A percentile compares a stretch with the other conserved stretches of the same genome.
Evolutionary conservation across 257 asterid genomes (phyloP).

Genomic region (Leonotis leonurus): DNA sequence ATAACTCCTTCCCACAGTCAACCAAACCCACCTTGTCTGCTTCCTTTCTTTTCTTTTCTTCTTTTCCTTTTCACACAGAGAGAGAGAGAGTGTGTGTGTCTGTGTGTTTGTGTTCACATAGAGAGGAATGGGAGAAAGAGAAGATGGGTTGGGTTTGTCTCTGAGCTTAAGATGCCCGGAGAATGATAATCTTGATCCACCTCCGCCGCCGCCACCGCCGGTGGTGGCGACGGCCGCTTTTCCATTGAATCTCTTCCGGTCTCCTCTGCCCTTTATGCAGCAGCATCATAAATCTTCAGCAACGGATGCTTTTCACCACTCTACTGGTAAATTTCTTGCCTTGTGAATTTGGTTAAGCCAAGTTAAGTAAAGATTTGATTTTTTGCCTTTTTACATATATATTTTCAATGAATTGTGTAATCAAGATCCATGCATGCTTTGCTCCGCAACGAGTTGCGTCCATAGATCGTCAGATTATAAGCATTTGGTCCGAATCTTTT

Average conservation of each 20-base stretch:
- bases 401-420: too few species aligned
- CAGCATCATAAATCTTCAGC: slow-evolving; percentile 14
- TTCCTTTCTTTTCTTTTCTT: background rate
- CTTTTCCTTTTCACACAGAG: background rate
- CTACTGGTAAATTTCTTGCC: slow-evolving; percentile 38
- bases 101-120: background rate
- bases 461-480: background rate
- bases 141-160: slow-evolving; percentile 58
- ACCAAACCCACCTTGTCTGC: background rate
- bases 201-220: slow-evolving; percentile 15
- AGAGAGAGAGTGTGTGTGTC: background rate
- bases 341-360: background rate
- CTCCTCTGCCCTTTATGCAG: slow-evolving; percentile 42
- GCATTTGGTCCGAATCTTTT: background rate
- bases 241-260: slow-evolving; percentile 41
- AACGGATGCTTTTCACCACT: slow-evolving; percentile 30
- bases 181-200: background rate
- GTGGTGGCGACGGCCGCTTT: slow-evolving; percentile 24
- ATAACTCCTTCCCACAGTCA: background rate
- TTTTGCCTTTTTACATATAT: too few species aligned
- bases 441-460: background rate
- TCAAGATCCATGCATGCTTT: slow-evolving; percentile 21
- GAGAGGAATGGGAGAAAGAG: slow-evolving; percentile 42
- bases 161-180: slow-evolving; percentile 52
- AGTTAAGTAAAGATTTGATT: background rate